Percentiles rank a stretch among this genome's conserved stretches.
These are phyloP conservation scores for Aphanomyces invadans DNA, from an alignment of 352 stramenopile species.

Conservation along the genomic window DNA sequence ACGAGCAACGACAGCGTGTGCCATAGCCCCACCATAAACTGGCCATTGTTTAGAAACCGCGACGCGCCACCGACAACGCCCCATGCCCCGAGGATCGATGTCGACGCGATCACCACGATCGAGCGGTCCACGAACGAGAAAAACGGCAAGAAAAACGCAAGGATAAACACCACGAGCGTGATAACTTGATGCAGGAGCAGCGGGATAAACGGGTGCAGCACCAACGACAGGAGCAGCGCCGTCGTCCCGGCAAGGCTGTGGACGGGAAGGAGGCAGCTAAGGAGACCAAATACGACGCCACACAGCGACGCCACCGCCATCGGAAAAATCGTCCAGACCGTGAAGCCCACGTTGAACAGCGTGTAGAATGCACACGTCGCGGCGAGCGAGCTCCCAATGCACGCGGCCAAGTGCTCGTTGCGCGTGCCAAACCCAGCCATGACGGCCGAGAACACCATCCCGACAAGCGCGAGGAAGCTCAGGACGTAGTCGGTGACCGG, in stretches of 20 bases:
- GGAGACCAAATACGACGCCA: constrained; percentile 56
- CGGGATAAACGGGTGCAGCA: constrained; percentile 60
- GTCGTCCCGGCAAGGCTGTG: constrained; percentile 54
- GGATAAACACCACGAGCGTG: constrained; percentile 36
- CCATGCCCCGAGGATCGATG: constrained; percentile 53
- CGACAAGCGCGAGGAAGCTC: constrained; percentile 45
- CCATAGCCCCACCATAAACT: constrained; percentile 60
- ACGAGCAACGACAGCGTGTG: constrained; percentile 58
- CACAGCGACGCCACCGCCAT: constrained; percentile 55
- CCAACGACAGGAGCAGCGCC: constrained; percentile 52
- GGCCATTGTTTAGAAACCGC: constrained; percentile 51
- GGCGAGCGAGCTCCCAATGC: constrained; percentile 52
- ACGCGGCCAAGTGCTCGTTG: constrained; percentile 43
- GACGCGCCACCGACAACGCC: constrained; percentile 64
- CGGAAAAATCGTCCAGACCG: constrained; percentile 62
- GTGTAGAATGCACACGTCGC: constrained; percentile 62
- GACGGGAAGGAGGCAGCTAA: constrained; percentile 53
- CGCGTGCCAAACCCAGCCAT: constrained; percentile 52
- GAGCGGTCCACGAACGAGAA: constrained; percentile 35
- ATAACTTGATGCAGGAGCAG: constrained; percentile 52
- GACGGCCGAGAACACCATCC: constrained; percentile 27
- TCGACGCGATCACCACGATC: constrained; percentile 58
- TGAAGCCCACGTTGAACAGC: constrained; percentile 43
- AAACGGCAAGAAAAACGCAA: constrained; percentile 40
- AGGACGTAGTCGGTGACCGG: constrained; percentile 46